Base-by-base conservation (phyloP, 2,329 filamentous ascomycete species). In the Claviceps spartinae region DNA sequence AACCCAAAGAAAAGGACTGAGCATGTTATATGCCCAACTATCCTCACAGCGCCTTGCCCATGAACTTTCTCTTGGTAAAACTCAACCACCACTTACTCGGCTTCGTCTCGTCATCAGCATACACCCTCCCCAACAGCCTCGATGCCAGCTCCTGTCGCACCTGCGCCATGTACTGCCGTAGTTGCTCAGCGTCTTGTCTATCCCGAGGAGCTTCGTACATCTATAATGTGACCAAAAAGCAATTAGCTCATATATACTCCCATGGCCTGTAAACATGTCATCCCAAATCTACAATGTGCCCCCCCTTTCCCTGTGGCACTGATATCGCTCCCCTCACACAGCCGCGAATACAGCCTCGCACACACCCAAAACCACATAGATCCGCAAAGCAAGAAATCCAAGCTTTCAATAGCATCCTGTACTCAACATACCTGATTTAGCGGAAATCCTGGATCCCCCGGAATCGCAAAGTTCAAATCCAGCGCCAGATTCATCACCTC, bases 11-110 rank as follows among this genome's bases (percentile, higher is more conserved):
- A 11, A 16, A 18, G 18, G 9, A 34, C 30, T 11, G 30, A 34
- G 30, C 30, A 34, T 34, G 30, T 11, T 34, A 4, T 34, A 34
- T 34, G 30, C 30, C 11, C 30, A 34, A 34, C 30, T 34, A 8
- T 38, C 20, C 41, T 67, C 75, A 90, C 71, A 93, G 73, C 59
- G 81, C 79, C 81, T 97, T 97, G 68, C 90, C 90, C 93, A 98
- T 97, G 67, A 98, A 98, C 81, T 96, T 96, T 72, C 93, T 84
- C 83, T 97, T 97, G 51, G 87, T 88, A 68, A 96, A 98, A 76
- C 93, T 97, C 67, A 98, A 72, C 93, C 93, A 98, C 88, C 91
- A 97, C 82, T 94, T 80, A 69, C 73, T 79, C 52, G 81, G 80
- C 70, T 79, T 79, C 71, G 87, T 69, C 75, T 90, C 70, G 65